Percentiles rank a stretch among this genome's conserved stretches.
These are phyloP conservation scores for Dothideomycetidae sp. DNA, from an alignment of 2,329 filamentous ascomycete genomes.

Conservation along the genomic window DNA sequence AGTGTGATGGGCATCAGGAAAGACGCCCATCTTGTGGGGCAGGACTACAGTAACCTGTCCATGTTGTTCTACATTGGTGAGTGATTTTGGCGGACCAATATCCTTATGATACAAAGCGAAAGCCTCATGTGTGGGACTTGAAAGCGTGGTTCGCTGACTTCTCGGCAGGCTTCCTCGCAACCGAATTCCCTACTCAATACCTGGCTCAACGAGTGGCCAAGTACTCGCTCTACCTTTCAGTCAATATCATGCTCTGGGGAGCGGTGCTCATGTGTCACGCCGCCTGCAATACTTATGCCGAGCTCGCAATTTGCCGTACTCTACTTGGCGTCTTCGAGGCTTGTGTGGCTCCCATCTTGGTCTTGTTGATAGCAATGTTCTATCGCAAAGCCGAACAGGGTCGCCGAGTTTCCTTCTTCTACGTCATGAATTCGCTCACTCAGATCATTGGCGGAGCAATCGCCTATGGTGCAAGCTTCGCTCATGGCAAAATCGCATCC, in stretches of 20 bases:
- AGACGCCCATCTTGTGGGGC: conserved; percentile 20
- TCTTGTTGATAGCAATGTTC: conserved; percentile 12
- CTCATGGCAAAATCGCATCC: conserved; percentile 20
- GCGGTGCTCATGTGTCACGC: conserved; percentile 18
- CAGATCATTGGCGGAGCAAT: conserved; percentile 25
- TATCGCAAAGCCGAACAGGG: conserved; percentile 12
- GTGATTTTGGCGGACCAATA: conserved; percentile 24
- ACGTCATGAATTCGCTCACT: conserved; percentile 12
- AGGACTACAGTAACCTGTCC: conserved; percentile 14
- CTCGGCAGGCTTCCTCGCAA: conserved; percentile 13
- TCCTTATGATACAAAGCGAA: conserved; percentile 27
- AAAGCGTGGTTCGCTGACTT: too few species aligned
- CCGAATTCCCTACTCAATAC: conserved; percentile 13
- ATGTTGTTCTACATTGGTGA: conserved; percentile 14
- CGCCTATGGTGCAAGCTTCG: conserved; percentile 26
- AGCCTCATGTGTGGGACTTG: too few species aligned
- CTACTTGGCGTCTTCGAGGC: conserved; percentile 22
- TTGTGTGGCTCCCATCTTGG: conserved; percentile 10
- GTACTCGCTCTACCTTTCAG: conserved; percentile 15
- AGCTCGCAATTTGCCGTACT: conserved; percentile 17
- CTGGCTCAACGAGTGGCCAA: conserved; percentile 7
- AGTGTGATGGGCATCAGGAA: conserved; percentile 23
- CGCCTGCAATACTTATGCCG: conserved; percentile 18
- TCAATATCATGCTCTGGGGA: conserved; percentile 21
- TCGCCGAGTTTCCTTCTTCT: conserved; percentile 19